These are phyloP conservation scores for Lasiodiplodia theobromae DNA, from an alignment of 2,329 filamentous ascomycete species.

Conservation along the genomic window DNA sequence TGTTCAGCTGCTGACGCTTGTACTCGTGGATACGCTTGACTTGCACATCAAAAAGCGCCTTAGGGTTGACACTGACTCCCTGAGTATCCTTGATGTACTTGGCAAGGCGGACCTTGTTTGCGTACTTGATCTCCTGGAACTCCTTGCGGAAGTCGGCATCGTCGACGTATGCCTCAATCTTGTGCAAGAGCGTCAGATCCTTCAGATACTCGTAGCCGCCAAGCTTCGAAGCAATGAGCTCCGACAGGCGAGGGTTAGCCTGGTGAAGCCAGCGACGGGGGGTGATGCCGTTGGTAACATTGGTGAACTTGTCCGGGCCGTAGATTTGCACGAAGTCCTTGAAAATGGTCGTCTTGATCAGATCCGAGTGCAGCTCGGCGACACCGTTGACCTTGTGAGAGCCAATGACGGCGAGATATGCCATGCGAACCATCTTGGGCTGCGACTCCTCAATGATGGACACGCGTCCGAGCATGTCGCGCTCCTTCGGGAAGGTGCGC, in stretches of 20 bases:
- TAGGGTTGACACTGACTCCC: slow-evolving; percentile 82
- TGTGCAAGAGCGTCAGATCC: slow-evolving; percentile 84
- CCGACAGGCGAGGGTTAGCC: slow-evolving; percentile 90
- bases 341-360: slow-evolving; percentile 99
- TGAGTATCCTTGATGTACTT: slow-evolving; percentile 87
- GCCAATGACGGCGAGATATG: slow-evolving; percentile 90
- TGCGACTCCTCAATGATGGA: slow-evolving; percentile 97
- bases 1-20: slow-evolving; percentile 98
- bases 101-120: slow-evolving; percentile 91
- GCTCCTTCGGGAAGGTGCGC: slow-evolving; percentile 86
- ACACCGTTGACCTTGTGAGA: slow-evolving; percentile 99
- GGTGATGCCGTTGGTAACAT: slow-evolving; percentile 98
- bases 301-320: slow-evolving; percentile 96
- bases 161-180: slow-evolving; percentile 82
- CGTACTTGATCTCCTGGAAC: slow-evolving; percentile 95
- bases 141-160: slow-evolving; percentile 92
- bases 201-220: slow-evolving; percentile 86
- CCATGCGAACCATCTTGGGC: slow-evolving; percentile 98
- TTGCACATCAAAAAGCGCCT: slow-evolving; percentile 92
- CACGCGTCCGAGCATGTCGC: slow-evolving; percentile 84
- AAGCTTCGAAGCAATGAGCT: slow-evolving; percentile 88
- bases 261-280: slow-evolving; percentile 96
- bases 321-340: slow-evolving; percentile 97
- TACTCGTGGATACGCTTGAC: slow-evolving; percentile 99
- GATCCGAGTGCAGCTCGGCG: slow-evolving; percentile 93